These are phyloP conservation scores for Scalesia atractyloides DNA, from an alignment of 129 eudicot species.

Conservation along the genomic window DNA sequence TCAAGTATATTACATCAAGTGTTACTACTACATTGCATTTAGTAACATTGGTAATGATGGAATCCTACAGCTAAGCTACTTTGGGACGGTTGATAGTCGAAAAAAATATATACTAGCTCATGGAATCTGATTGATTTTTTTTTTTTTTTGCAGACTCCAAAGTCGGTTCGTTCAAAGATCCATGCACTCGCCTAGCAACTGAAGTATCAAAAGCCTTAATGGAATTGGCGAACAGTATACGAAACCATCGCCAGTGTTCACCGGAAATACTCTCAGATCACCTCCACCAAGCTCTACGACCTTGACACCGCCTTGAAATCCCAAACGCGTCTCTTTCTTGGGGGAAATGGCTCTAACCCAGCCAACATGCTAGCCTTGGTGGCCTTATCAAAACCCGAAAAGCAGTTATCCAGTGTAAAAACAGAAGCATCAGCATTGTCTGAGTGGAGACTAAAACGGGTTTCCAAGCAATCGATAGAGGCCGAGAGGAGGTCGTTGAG, in stretches of 20 bases:
- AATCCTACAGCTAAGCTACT: no score
- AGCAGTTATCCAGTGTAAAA: constrained; percentile 33
- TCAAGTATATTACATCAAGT: no score
- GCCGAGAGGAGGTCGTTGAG: constrained; percentile 21
- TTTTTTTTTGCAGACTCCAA: constrained; percentile 37
- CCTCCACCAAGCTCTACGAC: constrained; percentile 52
- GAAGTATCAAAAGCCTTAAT: constrained; percentile 40
- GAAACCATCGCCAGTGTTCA: constrained; percentile 40
- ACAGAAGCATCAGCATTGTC: constrained; percentile 28
- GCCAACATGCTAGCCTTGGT: constrained; percentile 29
- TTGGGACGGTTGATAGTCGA: no score
- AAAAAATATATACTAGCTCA: background rate
- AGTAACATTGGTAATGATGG: no score
- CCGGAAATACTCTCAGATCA: constrained; percentile 46
- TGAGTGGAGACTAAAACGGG: constrained; percentile 32
- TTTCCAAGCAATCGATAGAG: constrained; percentile 7
- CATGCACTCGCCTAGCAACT: constrained; percentile 43
- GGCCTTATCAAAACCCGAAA: constrained; percentile 34
- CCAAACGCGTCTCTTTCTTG: constrained; percentile 44
- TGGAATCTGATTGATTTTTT: background rate
- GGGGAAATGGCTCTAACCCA: constrained; percentile 13
- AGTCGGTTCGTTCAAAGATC: constrained; percentile 41
- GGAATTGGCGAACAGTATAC: constrained; percentile 45
- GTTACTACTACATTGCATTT: no score
- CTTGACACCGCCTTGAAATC: constrained; percentile 39